Base-by-base conservation (phyloP, 805 yeast species). In the Suhomyces sp. region DNA sequence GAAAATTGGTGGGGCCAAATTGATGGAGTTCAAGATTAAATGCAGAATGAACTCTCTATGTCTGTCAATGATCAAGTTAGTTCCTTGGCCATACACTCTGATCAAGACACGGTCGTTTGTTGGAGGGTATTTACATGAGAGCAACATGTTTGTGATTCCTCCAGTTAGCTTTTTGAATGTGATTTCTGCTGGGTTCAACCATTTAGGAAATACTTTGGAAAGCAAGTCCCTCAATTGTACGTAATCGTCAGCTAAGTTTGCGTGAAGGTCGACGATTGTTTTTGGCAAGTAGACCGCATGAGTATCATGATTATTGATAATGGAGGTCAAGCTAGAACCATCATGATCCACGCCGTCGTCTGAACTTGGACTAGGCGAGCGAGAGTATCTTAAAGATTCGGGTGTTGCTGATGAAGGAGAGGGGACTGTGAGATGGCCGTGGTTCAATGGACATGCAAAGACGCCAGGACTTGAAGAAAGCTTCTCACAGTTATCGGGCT, bases 41-140 rank as follows among this genome's bases (percentile, higher is more conserved):
- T 87, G 93, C 51, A 87, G 84, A 17, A 85, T 84, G 61, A 83
- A 85, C 63, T 87, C 94, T 35, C 91, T 71, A 57, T 84, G 84
- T 56, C 94, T 72, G 65, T 87, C 91, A 31, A 87, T 87, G 47
- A 87, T 86, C 35, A 83, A 69, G 50, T 77, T 79, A 0, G 94
- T 87, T 10, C 91, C 91, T 51, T 81, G 78, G 7, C 94, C 94
- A 58, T 87, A 87, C 0, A 87, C 84, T 53, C 94, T 72, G 50
- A 87, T 83, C 15, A 87, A 73, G 0, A 80, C 83, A 5, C 66
- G 68, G 50, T 76, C 78, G 33, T 59, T 48, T 9, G 54, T 56
- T 8, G 61, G 53, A 3, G 57, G 44, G 54, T 72, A 73, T 8
- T 67, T 66, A 58, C 85, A 80, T 24, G 77, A 71, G 31, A 83